Conservation (phyloP, 768 basidiomycete genomes). For the Candolleomyces efflorescens region DNA sequence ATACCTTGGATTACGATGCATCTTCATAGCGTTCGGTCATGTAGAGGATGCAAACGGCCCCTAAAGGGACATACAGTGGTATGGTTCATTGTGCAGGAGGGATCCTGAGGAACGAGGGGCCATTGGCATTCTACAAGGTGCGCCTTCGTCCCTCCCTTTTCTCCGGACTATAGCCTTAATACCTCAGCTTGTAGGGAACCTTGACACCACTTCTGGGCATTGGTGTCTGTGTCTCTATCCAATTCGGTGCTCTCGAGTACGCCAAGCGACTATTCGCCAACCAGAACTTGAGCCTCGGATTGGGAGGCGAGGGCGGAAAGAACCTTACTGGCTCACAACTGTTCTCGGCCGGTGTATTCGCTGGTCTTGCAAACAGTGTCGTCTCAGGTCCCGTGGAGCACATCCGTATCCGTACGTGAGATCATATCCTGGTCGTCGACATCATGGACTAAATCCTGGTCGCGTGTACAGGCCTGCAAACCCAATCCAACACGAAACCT, state of each 20-base stretch:
- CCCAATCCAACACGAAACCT: conserved; percentile 76
- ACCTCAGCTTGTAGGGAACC: conserved; percentile 58
- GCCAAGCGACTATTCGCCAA: conserved; percentile 74
- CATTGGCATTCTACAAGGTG: conserved; percentile 94
- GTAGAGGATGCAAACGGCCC: conserved; percentile 92
- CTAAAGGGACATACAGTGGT: conserved; percentile 83
- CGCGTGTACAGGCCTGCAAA: conserved; percentile 74
- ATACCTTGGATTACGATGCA: neutral
- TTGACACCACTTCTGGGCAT: conserved; percentile 88
- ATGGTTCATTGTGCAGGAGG: conserved; percentile 90
- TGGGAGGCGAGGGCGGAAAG: conserved; percentile 63
- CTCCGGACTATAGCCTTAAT: neutral
- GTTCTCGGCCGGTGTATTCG: conserved; percentile 71
- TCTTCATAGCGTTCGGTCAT: conserved; percentile 3
- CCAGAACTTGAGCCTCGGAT: conserved; percentile 54
- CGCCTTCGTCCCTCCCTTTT: neutral
- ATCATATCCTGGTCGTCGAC: neutral
- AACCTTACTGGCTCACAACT: conserved; percentile 61
- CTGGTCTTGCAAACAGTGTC: conserved; percentile 86
- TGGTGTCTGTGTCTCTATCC: conserved; percentile 93
- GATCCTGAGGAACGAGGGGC: conserved; percentile 87
- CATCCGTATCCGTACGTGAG: conserved; percentile 82
- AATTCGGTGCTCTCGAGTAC: conserved; percentile 87
- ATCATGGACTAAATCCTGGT: neutral
- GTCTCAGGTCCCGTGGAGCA: conserved; percentile 97